Percentiles rank a stretch among this genome's conserved stretches.
Conservation (phyloP, 1,284 basidiomycete species). For the Austroboletus rostrupii region DNA sequence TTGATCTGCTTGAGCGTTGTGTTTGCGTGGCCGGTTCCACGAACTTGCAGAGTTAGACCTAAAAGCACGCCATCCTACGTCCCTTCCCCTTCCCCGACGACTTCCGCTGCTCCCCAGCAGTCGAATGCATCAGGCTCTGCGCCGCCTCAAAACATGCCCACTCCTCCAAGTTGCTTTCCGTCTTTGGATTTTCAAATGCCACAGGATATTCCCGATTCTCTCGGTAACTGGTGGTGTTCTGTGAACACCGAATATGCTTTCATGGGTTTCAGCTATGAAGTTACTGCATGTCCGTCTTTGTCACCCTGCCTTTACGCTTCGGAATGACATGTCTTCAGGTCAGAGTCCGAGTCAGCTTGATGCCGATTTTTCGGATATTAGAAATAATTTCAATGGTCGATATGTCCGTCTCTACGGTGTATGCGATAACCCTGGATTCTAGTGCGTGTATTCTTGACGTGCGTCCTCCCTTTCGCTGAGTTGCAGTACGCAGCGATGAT, state of each 20-base stretch:
- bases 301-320: not conserved
- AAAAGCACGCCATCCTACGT: no score
- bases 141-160: no score
- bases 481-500: conserved; percentile 45
- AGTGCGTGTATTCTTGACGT: conserved; percentile 38
- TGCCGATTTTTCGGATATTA: conserved; percentile 61
- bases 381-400: conserved; percentile 55
- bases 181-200: conserved; percentile 60
- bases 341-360: conserved; percentile 47
- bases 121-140: no score
- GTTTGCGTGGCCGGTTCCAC: conserved; percentile 13
- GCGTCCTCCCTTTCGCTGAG: not conserved
- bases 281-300: conserved; percentile 48
- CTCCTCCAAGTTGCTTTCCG: conserved; percentile 44
- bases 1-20: conserved; percentile 5
- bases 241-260: conserved; percentile 63
- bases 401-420: conserved; percentile 71
- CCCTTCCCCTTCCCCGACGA: no score
- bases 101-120: no score
- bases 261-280: conserved; percentile 69
- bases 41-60: conserved; percentile 6
- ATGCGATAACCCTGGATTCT: conserved; percentile 64
- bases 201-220: conserved; percentile 38
- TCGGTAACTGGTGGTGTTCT: conserved; percentile 66
- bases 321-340: conserved; percentile 31